Evolutionary conservation across 495 filamentous ascomycete species (phyloP).

Genomic region (Penicillium psychrofluorescens): DNA sequence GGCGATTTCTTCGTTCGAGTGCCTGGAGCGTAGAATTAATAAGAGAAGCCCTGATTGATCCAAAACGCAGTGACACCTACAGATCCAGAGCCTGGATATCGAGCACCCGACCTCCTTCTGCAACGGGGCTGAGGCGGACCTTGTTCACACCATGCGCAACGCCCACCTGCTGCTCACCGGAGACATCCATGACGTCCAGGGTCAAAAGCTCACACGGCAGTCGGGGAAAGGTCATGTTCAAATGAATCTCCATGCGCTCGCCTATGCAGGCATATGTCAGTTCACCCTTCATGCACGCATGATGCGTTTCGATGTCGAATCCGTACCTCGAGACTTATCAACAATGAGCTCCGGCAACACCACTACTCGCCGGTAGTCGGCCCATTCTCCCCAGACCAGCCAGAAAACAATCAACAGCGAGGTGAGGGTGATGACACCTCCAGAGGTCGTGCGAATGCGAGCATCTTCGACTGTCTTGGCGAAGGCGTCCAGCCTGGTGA

Average conservation of each 20-base stretch:
- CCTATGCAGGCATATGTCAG: slow-evolving; percentile 38
- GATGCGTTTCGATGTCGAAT: background rate
- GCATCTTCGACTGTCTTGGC: slow-evolving; percentile 99
- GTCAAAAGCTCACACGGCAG: slow-evolving; percentile 93
- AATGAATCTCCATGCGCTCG: slow-evolving; percentile 96
- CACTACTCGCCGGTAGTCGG: slow-evolving; percentile 78
- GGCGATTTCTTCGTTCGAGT: slow-evolving; percentile 58
- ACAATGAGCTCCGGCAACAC: slow-evolving; percentile 91
- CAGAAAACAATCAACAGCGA: slow-evolving; percentile 81
- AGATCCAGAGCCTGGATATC: slow-evolving; percentile 66
- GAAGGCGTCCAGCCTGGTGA: slow-evolving; percentile 95
- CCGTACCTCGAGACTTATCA: slow-evolving; percentile 84
- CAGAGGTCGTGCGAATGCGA: slow-evolving; percentile 91
- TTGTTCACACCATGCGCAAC: slow-evolving; percentile 89
- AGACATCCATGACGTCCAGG: slow-evolving; percentile 98
- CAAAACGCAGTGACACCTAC: slow-evolving; percentile 36
- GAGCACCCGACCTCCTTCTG: slow-evolving; percentile 73
- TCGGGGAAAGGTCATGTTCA: slow-evolving; percentile 94
- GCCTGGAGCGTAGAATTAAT: slow-evolving; percentile 31
- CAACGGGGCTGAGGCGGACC: slow-evolving; percentile 63
- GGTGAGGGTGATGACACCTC: slow-evolving; percentile 87
- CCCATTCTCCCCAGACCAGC: slow-evolving; percentile 92
- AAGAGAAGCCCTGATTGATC: background rate
- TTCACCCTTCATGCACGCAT: background rate
- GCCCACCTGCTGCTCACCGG: slow-evolving; percentile 89